Base-by-base conservation (phyloP, 2,329 filamentous ascomycete genomes). In the Capronia americana region DNA sequence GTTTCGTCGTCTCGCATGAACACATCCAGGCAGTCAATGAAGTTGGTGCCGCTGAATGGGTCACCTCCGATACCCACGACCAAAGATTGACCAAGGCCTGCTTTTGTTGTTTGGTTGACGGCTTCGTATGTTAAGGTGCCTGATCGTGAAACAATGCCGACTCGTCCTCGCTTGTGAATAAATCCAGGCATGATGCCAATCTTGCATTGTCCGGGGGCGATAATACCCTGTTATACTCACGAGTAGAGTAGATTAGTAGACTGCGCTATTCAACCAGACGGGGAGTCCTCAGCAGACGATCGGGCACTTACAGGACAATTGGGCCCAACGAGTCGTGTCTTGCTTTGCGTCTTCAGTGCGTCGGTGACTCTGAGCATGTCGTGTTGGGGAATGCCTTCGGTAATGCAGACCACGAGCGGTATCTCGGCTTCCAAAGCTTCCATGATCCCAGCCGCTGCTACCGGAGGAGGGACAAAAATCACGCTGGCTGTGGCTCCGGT, bases 131-230 rank as follows among this genome's bases (percentile, higher is more conserved):
- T 99, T 71, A 99, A 89, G 74, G 95, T 99, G 77, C 95, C 95
- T 77, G 95, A 98, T 76, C 95, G 92, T 75, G 93, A 97, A 82
- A 99, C 95, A 81, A 99, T 98, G 78, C 95, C 95, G 79, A 99
- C 93, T 80, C 95, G 93, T 76, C 95, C 95, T 82, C 93, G 92
- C 88, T 98, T 98, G 89, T 99, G 95, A 85, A 99, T 98, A 87
- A 98, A 97, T 76, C 95, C 95, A 72, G 95, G 92, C 95, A 99
- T 98, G 85, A 99, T 99, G 79, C 95, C 95, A 78, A 99, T 98
- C 86, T 99, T 99, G 89, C 95, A 99, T 88, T 96, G 94, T 75
- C 94, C 95, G n/a, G 70, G 69, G 20, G 67, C 94, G 81, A 98
- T 98, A 83, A 98, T 94, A 80, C 94, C 59, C 55, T 57, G 24